Base-by-base conservation (phyloP, 257 asterid species). In the Coffea canephora region DNA sequence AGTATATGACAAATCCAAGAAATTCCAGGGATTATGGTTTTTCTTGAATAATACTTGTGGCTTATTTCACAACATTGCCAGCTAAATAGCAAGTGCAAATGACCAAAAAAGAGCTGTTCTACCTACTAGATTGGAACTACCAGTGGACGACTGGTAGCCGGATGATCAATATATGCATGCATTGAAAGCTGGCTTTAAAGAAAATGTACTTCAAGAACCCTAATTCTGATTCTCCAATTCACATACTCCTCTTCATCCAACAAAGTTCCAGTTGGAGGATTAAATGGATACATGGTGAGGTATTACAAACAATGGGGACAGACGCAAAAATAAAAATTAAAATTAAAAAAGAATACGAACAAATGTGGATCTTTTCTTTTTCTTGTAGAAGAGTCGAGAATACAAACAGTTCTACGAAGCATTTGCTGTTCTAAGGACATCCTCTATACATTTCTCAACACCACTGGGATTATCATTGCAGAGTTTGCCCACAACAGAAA, bases 401-500 rank as follows among this genome's bases (percentile, higher is more conserved):
- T 8, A 52, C 59, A 46, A 80, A 74, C 39, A 57, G 73, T 21
- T 69, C 72, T 55, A 45, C 27, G 27, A 54, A 50, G 69, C 74
- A 57, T 71, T 52, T 77, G 77, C 39, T 74, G 46, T 36, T 70
- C 76, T 55, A 57, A 89, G 72, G 78, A 84, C 82, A 73, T 80
- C 65, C 57, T 74, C 79, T 36, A 87, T 69, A 52, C 71, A 79
- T 27, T 71, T 79, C 81, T 83, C 83, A 61, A 77, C 64, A 31
- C 64, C 77, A 69, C 41, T 81, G 25, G 75, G 41, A 74, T 82
- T 77, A 77, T 78, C 90, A 76, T 80, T 83, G 84, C 92, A 88
- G 54, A 90, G 89, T 86, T 86, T 83, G 78, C 76, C 62, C 73
- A 89, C 93, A 81, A 87, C 70, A 71, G 82, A 84, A 82, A 11